Percentiles rank a stretch among this genome's conserved stretches.
Evolutionary conservation across 331 rosid species (phyloP).

Genomic region (Stylosanthes scabra): DNA sequence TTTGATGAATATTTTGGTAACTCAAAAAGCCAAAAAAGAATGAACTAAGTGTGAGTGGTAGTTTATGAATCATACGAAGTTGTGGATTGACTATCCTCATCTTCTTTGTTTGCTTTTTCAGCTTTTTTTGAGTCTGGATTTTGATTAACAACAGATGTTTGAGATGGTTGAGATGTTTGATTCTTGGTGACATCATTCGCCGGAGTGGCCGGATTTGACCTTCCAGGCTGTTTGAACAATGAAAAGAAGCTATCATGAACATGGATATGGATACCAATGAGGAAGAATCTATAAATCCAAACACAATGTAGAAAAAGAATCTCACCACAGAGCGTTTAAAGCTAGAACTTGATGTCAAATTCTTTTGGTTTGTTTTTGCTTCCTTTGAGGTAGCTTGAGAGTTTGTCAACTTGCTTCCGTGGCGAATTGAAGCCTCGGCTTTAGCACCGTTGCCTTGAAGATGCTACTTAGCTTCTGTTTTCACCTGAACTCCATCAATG

Average conservation of each 20-base stretch:
- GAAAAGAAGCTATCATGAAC: not conserved
- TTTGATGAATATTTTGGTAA: conserved; percentile 23
- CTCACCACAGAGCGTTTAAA: conserved; percentile 53
- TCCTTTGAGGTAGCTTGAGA: conserved; percentile 58
- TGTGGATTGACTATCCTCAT: conserved; percentile 75
- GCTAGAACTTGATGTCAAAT: conserved; percentile 55
- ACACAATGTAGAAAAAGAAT: not conserved
- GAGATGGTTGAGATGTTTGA: conserved; percentile 47
- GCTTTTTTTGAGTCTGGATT: conserved; percentile 50
- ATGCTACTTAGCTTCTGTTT: conserved; percentile 51
- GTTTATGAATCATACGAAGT: conserved; percentile 73
- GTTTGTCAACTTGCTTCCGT: conserved; percentile 51
- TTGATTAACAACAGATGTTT: conserved; percentile 52
- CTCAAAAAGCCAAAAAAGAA: not conserved
- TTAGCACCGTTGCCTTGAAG: conserved; percentile 49
- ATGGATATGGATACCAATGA: conserved; percentile 36
- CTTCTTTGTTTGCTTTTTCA: conserved; percentile 58
- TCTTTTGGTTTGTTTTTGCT: conserved; percentile 43
- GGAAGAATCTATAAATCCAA: conserved; percentile 17
- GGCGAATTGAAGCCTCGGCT: conserved; percentile 51
- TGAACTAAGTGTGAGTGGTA: not conserved
- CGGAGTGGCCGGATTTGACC: conserved; percentile 47
- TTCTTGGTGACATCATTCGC: conserved; percentile 46
- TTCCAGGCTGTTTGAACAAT: conserved; percentile 54
- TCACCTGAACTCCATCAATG: conserved; percentile 53